Conservation (phyloP, 2,329 filamentous ascomycete genomes). For the Penicillium digitatum region DNA sequence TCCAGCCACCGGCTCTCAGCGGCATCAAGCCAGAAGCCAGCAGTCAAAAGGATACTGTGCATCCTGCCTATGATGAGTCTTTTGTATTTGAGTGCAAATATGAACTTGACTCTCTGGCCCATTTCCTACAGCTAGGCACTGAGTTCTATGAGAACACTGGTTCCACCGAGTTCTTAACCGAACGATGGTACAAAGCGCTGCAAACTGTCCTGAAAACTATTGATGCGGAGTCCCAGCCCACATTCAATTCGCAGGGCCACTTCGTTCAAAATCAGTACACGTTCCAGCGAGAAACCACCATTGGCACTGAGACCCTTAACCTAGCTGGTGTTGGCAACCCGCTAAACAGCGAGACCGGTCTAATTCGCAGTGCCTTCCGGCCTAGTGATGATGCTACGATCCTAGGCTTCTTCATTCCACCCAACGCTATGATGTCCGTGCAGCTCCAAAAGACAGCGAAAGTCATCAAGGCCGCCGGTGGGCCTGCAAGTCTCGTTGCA, state of each 20-base stretch:
- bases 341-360: conserved; percentile 73
- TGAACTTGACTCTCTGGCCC: conserved; percentile 89
- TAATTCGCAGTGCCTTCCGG: conserved; percentile 86
- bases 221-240: conserved; percentile 72
- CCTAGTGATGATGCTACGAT: conserved; percentile 95
- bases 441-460: conserved; percentile 72
- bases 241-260: conserved; percentile 67
- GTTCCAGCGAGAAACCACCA: conserved; percentile 74
- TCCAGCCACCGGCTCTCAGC: conserved; percentile 86
- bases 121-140: conserved; percentile 81
- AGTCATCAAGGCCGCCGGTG: conserved; percentile 59
- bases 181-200: conserved; percentile 74
- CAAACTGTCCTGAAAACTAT: conserved; percentile 70
- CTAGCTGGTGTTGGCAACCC: conserved; percentile 86
- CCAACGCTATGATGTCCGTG: conserved; percentile 93
- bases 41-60: conserved; percentile 77
- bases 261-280: conserved; percentile 76
- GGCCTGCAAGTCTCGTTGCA: conserved; percentile 50
- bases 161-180: conserved; percentile 72
- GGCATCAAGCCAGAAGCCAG: conserved; percentile 68
- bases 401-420: conserved; percentile 88
- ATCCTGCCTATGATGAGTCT: conserved; percentile 77
- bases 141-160: conserved; percentile 78
- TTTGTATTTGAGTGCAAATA: conserved; percentile 98
- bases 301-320: conserved; percentile 85